These are phyloP conservation scores for Phialophora expanda DNA, from an alignment of 2,329 filamentous ascomycete genomes.

Conservation along the genomic window DNA sequence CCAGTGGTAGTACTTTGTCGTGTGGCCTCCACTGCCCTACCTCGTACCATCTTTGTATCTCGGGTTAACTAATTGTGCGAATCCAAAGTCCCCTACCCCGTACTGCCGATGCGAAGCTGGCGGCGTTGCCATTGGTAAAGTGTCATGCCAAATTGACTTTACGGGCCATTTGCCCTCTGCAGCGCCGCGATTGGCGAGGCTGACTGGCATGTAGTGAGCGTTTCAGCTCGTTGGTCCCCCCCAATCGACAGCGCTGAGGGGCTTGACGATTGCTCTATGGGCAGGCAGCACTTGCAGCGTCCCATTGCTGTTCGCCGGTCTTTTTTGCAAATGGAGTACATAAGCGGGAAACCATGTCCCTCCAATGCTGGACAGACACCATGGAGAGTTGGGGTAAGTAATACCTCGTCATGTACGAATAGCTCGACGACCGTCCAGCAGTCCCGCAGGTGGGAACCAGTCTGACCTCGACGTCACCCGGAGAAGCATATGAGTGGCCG, in stretches of 20 bases:
- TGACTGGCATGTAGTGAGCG: conserved; percentile 3
- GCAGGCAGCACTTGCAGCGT: not conserved
- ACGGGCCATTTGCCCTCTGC: conserved; percentile 7
- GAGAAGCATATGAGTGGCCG: not conserved
- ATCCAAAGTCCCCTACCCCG: not conserved
- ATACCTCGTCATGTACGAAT: not conserved
- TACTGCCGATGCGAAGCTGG: conserved; percentile 9
- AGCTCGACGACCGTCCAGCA: not conserved
- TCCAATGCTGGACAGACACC: not conserved
- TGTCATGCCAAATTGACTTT: conserved; percentile 22
- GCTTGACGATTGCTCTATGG: not conserved
- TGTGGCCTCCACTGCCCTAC: not conserved
- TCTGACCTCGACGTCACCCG: conserved; percentile 11
- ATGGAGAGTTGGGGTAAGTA: conserved; percentile 5
- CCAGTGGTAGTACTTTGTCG: not conserved
- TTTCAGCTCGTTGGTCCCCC: conserved; percentile 14
- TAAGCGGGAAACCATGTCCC: conserved; percentile 8
- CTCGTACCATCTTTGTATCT: not conserved
- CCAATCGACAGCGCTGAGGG: not conserved
- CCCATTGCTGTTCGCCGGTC: not conserved
- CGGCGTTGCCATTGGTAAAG: conserved; percentile 13
- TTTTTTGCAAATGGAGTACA: not conserved
- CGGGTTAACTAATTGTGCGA: not conserved
- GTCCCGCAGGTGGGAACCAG: conserved; percentile 12
- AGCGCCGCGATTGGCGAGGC: conserved; percentile 18